These are phyloP conservation scores for Millerozyma acaciae DNA, from an alignment of 805 yeast species.

Conservation along the genomic window DNA sequence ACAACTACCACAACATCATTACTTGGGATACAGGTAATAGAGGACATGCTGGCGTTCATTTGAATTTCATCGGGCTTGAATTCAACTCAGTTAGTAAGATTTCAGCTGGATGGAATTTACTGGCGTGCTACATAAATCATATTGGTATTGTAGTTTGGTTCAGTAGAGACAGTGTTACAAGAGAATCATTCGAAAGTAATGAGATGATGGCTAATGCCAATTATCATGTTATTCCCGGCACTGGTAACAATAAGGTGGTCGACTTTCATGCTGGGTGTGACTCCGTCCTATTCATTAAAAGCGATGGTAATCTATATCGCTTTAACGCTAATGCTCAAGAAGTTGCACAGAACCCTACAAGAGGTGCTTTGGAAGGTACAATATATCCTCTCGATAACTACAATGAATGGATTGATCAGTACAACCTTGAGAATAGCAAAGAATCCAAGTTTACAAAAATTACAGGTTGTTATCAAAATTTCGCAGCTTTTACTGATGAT, in stretches of 20 bases:
- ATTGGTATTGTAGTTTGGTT: conserved; percentile 63
- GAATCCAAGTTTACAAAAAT: conserved; percentile 44
- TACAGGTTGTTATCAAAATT: conserved; percentile 50
- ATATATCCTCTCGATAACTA: conserved; percentile 18
- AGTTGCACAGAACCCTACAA: conserved; percentile 10
- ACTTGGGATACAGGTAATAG: conserved; percentile 55
- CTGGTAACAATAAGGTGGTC: conserved; percentile 34
- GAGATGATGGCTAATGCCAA: conserved; percentile 27
- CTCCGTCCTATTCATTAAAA: conserved; percentile 47
- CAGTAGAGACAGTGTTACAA: conserved; percentile 19
- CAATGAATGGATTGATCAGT: conserved; percentile 24
- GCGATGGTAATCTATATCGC: conserved; percentile 38
- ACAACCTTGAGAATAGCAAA: conserved; percentile 13
- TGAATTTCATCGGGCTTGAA: conserved; percentile 34
- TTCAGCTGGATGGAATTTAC: conserved; percentile 65
- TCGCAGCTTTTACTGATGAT: conserved; percentile 53
- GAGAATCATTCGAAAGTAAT: conserved; percentile 15
- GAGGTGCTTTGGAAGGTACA: conserved; percentile 5
- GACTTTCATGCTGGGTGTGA: conserved; percentile 59
- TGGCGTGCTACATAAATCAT: conserved; percentile 44
- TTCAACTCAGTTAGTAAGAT: conserved; percentile 35
- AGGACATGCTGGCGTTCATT: conserved; percentile 35
- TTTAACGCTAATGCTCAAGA: conserved; percentile 24
- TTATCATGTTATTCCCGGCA: conserved; percentile 38
- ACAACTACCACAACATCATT: conserved; percentile 45